Evolutionary conservation across 331 rosid genomes (phyloP).

Genomic region (Quercus lobata): DNA sequence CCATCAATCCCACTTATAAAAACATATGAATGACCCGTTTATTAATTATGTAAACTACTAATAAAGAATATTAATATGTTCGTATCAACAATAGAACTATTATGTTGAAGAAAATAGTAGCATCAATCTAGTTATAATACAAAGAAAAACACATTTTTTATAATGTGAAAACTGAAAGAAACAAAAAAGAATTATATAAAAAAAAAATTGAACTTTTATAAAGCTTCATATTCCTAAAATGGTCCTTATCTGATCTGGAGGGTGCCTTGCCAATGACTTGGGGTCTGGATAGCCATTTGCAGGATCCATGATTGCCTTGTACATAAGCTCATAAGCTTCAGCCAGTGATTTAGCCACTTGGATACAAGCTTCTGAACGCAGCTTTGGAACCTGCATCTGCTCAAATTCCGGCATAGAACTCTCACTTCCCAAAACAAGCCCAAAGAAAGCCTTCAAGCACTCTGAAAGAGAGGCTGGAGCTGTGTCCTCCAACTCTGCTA

Average conservation of each 20-base stretch:
- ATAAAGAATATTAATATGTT: not conserved
- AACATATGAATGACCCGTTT: not conserved
- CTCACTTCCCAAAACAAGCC: conserved; percentile 84
- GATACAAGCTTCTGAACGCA: conserved; percentile 84
- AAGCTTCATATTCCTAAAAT: conserved; percentile 74
- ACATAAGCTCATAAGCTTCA: conserved; percentile 75
- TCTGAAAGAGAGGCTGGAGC: conserved; percentile 66
- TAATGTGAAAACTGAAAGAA: not conserved
- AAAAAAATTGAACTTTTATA: not conserved
- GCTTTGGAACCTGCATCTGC: conserved; percentile 88
- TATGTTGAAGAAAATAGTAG: not conserved
- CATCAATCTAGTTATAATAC: not conserved
- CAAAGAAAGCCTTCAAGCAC: conserved; percentile 76
- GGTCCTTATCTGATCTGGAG: conserved; percentile 98
- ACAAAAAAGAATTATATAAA: not conserved
- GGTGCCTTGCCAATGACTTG: conserved; percentile 91
- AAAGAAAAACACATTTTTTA: not conserved
- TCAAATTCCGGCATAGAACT: conserved; percentile 89
- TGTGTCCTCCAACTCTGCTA: conserved; percentile 75
- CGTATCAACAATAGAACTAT: not conserved
- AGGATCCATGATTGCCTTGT: conserved; percentile 84
- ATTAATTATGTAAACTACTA: not conserved
- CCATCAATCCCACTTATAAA: not conserved
- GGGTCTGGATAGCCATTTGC: conserved; percentile 83
- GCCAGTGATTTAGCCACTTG: conserved; percentile 82